Percentiles rank a stretch among this genome's conserved stretches.
Evolutionary conservation across 352 stramenopile species (phyloP).

Genomic region (Phytophthora colocasiae): DNA sequence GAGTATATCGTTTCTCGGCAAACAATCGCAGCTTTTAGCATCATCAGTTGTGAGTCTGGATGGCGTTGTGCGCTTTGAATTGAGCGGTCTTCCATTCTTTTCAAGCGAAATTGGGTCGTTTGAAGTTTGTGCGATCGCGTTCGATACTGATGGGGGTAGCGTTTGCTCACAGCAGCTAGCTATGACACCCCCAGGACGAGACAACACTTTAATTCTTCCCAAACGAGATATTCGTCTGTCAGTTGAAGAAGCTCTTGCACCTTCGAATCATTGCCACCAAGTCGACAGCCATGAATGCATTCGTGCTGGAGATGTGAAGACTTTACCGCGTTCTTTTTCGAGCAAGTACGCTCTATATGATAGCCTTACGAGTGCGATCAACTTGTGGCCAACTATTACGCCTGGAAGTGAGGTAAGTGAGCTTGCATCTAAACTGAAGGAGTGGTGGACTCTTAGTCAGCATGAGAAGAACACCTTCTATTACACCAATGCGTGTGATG

Average conservation of each 20-base stretch:
- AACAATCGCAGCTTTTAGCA: slow-evolving; percentile 31
- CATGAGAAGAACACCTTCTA: slow-evolving; percentile 46
- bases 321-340: slow-evolving; percentile 33
- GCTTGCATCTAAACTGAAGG: slow-evolving; percentile 39
- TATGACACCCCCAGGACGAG: slow-evolving; percentile 19
- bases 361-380: slow-evolving; percentile 37
- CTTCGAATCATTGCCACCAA: slow-evolving; percentile 49
- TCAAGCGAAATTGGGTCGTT: slow-evolving; percentile 30
- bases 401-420: slow-evolving; percentile 25
- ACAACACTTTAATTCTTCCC: slow-evolving; percentile 11
- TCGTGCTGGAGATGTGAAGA: slow-evolving; percentile 25
- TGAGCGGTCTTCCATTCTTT: slow-evolving; percentile 25
- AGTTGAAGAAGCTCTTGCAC: slow-evolving; percentile 28
- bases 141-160: slow-evolving; percentile 32
- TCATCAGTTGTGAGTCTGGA: slow-evolving; percentile 24
- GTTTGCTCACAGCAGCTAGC: slow-evolving; percentile 33
- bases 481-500: slow-evolving; percentile 51
- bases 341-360: slow-evolving; percentile 57
- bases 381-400: slow-evolving; percentile 41
- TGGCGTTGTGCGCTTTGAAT: slow-evolving; percentile 25
- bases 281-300: slow-evolving; percentile 43
- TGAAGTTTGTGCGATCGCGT: slow-evolving; percentile 44
- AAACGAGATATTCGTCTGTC: slow-evolving; percentile 44
- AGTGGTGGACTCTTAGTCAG: slow-evolving; percentile 32
- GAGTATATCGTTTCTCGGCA: slow-evolving; percentile 44